phyloP scores from a whole-genome alignment of 1,284 basidiomycete species.

The Apiotrichum veenhuisii region DNA sequence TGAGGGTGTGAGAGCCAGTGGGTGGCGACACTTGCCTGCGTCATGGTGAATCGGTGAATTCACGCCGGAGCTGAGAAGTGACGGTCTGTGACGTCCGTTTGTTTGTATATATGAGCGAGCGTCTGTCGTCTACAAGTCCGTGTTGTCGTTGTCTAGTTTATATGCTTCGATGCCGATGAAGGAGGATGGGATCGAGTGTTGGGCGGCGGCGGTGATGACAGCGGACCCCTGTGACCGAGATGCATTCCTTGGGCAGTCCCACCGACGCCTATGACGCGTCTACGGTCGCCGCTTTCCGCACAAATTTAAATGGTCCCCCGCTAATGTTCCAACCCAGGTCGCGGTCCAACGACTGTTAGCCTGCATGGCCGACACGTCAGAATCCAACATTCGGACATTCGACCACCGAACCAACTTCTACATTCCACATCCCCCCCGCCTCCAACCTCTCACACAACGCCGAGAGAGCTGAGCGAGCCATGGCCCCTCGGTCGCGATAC shows the following conservation, averaged over 20 bases:
- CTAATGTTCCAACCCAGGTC: too few relatives aligned
- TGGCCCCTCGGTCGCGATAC: constrained; percentile 47
- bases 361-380: too few relatives aligned
- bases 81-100: background rate
- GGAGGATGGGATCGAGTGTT: background rate
- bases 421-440: background rate
- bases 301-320: too few relatives aligned
- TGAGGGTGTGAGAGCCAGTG: too few relatives aligned
- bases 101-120: background rate
- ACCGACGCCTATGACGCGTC: too few relatives aligned
- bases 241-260: too few relatives aligned
- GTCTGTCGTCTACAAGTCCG: constrained; percentile 2
- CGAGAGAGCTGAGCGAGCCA: constrained; percentile 9
- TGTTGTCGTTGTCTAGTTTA: background rate
- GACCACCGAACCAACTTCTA: background rate
- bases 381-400: background rate
- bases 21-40: background rate
- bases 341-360: too few relatives aligned
- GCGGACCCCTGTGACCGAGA: too few relatives aligned
- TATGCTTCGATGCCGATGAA: background rate
- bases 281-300: too few relatives aligned
- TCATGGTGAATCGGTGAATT: background rate
- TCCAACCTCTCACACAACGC: background rate
- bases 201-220: background rate
- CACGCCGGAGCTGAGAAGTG: too few relatives aligned